Evolutionary conservation across 1,284 basidiomycete genomes (phyloP).

Genomic region (Singerocomus inundabilis): DNA sequence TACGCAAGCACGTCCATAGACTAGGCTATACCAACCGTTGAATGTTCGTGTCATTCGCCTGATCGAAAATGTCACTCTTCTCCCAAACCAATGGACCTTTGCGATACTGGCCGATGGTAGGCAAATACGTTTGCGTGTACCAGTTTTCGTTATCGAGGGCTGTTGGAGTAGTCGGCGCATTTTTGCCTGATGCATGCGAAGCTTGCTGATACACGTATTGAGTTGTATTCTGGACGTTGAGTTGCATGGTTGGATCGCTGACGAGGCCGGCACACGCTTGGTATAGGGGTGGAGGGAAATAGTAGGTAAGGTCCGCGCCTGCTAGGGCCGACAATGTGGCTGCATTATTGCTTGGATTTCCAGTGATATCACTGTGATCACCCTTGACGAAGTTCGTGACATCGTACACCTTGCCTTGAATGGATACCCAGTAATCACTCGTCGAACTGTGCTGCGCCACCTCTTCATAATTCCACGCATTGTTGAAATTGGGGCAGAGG

Average conservation of each 20-base stretch:
- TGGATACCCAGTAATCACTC: slow-evolving; percentile 83
- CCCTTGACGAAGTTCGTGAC: slow-evolving; percentile 84
- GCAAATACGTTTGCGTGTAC: slow-evolving; percentile 77
- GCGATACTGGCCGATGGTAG: slow-evolving; percentile 71
- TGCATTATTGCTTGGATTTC: slow-evolving; percentile 62
- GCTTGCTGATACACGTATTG: slow-evolving; percentile 56
- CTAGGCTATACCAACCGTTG: slow-evolving; percentile 45
- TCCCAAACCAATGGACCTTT: slow-evolving; percentile 85
- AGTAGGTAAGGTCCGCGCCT: slow-evolving; percentile 85
- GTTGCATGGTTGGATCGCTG: slow-evolving; percentile 46
- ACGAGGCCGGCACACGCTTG: slow-evolving; percentile 83
- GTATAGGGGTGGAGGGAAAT: slow-evolving; percentile 83
- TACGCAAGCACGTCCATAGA: neutral
- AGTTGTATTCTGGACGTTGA: slow-evolving; percentile 72
- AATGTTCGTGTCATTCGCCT: slow-evolving; percentile 48
- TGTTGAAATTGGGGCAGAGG: slow-evolving; percentile 90
- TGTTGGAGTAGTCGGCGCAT: slow-evolving; percentile 44
- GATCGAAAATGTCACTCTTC: slow-evolving; percentile 48
- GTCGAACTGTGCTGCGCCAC: slow-evolving; percentile 70
- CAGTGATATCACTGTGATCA: slow-evolving; percentile 80
- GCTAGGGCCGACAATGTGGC: slow-evolving; percentile 74
- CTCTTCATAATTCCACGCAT: slow-evolving; percentile 82
- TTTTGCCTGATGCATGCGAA: slow-evolving; percentile 73
- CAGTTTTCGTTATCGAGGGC: slow-evolving; percentile 64
- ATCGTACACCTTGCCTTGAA: slow-evolving; percentile 94